phyloP scores from a whole-genome alignment of 352 stramenopile species.

The Globisporangium paddicum region DNA sequence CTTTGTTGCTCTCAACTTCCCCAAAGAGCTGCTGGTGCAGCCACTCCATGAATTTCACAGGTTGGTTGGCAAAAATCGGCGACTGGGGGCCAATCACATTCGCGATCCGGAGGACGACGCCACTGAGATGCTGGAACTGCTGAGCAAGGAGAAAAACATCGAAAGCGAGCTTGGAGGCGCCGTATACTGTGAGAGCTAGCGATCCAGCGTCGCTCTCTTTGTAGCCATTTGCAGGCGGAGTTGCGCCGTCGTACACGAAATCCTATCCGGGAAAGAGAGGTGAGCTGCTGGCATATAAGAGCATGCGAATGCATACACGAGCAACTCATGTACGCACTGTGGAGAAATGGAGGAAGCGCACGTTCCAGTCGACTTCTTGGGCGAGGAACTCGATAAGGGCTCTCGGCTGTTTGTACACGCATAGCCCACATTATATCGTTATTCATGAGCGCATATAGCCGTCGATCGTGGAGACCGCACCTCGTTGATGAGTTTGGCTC shows the following conservation, averaged over 20 bases:
- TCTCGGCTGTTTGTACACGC: constrained; percentile 21
- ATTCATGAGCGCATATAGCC: background rate
- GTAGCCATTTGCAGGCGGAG: constrained; percentile 23
- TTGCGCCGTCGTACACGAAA: constrained; percentile 53
- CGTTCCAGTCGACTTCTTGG: constrained; percentile 12
- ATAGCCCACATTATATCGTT: background rate
- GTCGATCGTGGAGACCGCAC: constrained; percentile 13
- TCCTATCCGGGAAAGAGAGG: constrained; percentile 19
- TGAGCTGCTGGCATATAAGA: no score
- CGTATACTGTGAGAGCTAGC: constrained; percentile 34
- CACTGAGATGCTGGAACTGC: constrained; percentile 7
- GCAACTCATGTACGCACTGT: no score
- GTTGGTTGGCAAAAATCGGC: constrained; percentile 28
- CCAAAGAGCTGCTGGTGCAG: constrained; percentile 41
- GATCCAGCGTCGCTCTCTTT: constrained; percentile 24
- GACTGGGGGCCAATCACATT: constrained; percentile 49
- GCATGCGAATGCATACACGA: background rate
- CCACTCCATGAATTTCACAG: constrained; percentile 66
- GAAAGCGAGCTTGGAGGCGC: constrained; percentile 44
- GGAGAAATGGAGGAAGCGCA: constrained; percentile 59
- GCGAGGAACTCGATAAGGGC: constrained; percentile 28
- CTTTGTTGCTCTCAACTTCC: background rate
- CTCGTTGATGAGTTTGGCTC: constrained; percentile 39
- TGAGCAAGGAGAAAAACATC: constrained; percentile 28
- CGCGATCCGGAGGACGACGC: constrained; percentile 43